Conservation (phyloP, 352 stramenopile species). For the Stramenopiles sp. region DNA sequence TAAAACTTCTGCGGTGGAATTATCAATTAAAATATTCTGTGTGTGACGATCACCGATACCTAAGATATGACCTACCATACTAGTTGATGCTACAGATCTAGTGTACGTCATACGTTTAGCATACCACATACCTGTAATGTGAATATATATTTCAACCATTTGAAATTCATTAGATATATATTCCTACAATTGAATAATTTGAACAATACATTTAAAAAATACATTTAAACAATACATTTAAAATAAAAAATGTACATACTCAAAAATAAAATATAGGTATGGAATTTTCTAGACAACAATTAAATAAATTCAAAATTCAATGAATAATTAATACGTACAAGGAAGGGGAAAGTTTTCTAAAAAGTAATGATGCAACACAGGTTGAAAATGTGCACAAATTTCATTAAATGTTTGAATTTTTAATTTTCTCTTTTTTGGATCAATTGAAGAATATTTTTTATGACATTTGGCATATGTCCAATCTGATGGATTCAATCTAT, state of each 20-base stretch:
- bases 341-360: slow-evolving; percentile 72
- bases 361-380: slow-evolving; percentile 87
- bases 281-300: no score
- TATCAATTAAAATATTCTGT: slow-evolving; percentile 90
- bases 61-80: slow-evolving; percentile 20
- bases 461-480: slow-evolving; percentile 1
- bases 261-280: no score
- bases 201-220: no score
- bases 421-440: slow-evolving; percentile 21
- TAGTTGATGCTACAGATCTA: slow-evolving; percentile 52
- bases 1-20: slow-evolving; percentile 78
- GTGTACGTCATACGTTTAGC: slow-evolving; percentile 58
- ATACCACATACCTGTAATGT: no score
- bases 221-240: no score
- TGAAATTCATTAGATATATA: no score
- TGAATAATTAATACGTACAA: no score
- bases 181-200: no score
- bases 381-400: slow-evolving; percentile 69
- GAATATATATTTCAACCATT: no score
- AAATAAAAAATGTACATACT: no score
- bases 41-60: slow-evolving; percentile 93
- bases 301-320: no score
- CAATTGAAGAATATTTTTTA: slow-evolving; percentile 33
- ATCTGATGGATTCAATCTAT: slow-evolving; percentile 44
- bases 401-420: slow-evolving; percentile 28